Evolutionary conservation across 2,329 filamentous ascomycete genomes (phyloP).

Genomic region (Cercospora beticola): DNA sequence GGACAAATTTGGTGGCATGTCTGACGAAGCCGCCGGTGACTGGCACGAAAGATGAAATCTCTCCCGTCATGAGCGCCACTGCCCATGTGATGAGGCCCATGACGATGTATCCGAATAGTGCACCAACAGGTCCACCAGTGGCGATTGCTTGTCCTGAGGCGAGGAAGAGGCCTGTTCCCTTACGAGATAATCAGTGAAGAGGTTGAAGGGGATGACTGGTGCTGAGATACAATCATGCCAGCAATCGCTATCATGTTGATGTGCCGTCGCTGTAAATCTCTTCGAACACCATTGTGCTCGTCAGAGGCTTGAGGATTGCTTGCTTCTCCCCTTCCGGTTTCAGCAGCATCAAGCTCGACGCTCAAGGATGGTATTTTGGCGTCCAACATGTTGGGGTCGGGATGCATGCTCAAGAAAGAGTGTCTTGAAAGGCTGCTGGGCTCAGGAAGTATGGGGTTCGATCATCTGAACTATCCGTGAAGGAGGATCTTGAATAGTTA

Average conservation of each 20-base stretch:
- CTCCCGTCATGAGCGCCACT: conserved; percentile 40
- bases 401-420: neutral
- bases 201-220: neutral
- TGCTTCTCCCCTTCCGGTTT: conserved; percentile 4
- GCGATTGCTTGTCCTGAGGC: conserved; percentile 28
- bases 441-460: no score
- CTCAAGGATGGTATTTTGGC: conserved; percentile 6
- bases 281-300: conserved; percentile 1
- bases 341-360: neutral
- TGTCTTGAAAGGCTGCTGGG: neutral
- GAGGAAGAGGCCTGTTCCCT: conserved; percentile 33
- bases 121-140: conserved; percentile 27
- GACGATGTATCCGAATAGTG: conserved; percentile 40
- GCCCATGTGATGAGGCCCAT: conserved; percentile 40
- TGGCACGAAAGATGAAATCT: conserved; percentile 42
- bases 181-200: neutral
- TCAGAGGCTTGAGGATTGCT: neutral
- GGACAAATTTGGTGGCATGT: conserved; percentile 40
- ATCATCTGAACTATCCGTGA: neutral
- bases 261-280: conserved; percentile 27
- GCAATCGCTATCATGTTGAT: conserved; percentile 31
- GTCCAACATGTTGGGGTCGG: neutral
- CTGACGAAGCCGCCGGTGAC: conserved; percentile 42
- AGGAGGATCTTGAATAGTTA: neutral
- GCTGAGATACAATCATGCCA: conserved; percentile 25